Conservation (phyloP, 1,139 yeast species). For the Protomyces inouyei region DNA sequence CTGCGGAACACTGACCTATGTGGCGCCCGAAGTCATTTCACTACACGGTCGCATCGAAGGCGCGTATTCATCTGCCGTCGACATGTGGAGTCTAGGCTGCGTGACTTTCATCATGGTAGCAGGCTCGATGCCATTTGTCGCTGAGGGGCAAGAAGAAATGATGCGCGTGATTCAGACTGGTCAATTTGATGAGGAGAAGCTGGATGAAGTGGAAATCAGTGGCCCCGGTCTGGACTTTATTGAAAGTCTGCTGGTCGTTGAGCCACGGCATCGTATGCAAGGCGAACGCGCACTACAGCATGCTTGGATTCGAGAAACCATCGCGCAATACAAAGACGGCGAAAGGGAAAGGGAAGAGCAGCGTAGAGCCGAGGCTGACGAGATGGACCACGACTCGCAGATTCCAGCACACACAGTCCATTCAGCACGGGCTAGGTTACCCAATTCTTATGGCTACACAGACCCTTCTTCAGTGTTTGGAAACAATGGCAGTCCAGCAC, state of each 20-base stretch:
- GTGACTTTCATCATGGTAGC: conserved; percentile 87
- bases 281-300: conserved; percentile 65
- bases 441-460: not conserved
- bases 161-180: conserved; percentile 92
- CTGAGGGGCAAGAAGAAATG: conserved; percentile 83
- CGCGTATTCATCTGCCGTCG: conserved; percentile 86
- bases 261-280: conserved; percentile 60
- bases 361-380: not conserved
- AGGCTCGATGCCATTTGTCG: conserved; percentile 94
- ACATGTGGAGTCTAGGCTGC: conserved; percentile 96
- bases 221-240: conserved; percentile 48
- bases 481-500: not conserved
- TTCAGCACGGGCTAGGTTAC: not conserved
- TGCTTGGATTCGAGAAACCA: conserved; percentile 48
- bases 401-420: not conserved
- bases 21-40: conserved; percentile 72
- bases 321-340: not conserved
- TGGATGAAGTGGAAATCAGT: conserved; percentile 61
- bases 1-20: conserved; percentile 83
- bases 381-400: conserved; percentile 25
- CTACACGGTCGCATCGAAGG: conserved; percentile 49
- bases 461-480: not conserved
- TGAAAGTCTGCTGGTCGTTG: conserved; percentile 58
- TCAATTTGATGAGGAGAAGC: conserved; percentile 72
- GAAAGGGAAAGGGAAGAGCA: not conserved